Percentiles rank a stretch among this genome's conserved stretches.
Conservation (phyloP, 768 basidiomycete genomes). For the Galerina sulciceps region DNA sequence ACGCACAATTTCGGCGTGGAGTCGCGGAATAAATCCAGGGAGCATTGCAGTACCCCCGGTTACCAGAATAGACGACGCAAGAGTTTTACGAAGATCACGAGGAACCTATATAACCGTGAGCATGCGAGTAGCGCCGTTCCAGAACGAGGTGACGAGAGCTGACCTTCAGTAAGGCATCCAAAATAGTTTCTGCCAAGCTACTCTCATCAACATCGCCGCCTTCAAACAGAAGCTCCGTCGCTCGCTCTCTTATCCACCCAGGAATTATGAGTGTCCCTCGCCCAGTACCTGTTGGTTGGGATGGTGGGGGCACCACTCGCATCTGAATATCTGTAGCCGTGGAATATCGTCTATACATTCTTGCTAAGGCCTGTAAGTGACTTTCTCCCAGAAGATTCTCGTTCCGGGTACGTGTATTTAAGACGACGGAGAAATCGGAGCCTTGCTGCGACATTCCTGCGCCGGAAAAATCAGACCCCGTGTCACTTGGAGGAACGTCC, state of each 20-base stretch:
- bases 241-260: conserved; percentile 94
- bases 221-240: conserved; percentile 89
- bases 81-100: conserved; percentile 83
- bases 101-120: conserved; percentile 61
- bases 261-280: conserved; percentile 83
- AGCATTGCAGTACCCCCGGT: conserved; percentile 90
- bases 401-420: conserved; percentile 23
- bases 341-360: conserved; percentile 76
- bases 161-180: conserved; percentile 83
- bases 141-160: conserved; percentile 1
- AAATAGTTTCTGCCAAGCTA: conserved; percentile 80
- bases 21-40: conserved; percentile 89
- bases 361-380: conserved; percentile 67
- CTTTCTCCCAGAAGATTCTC: conserved; percentile 45
- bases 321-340: conserved; percentile 77
- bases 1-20: conserved; percentile 78
- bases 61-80: conserved; percentile 85
- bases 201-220: conserved; percentile 88
- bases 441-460: conserved; percentile 26
- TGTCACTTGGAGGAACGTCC: conserved; percentile 50
- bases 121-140: background rate
- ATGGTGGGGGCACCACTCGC: conserved; percentile 66
- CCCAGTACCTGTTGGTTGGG: conserved; percentile 74
- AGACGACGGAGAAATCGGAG: background rate
- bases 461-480: conserved; percentile 69